phyloP scores from a whole-genome alignment of 2,329 filamentous ascomycete species.

The Paecilomyces niveus region DNA sequence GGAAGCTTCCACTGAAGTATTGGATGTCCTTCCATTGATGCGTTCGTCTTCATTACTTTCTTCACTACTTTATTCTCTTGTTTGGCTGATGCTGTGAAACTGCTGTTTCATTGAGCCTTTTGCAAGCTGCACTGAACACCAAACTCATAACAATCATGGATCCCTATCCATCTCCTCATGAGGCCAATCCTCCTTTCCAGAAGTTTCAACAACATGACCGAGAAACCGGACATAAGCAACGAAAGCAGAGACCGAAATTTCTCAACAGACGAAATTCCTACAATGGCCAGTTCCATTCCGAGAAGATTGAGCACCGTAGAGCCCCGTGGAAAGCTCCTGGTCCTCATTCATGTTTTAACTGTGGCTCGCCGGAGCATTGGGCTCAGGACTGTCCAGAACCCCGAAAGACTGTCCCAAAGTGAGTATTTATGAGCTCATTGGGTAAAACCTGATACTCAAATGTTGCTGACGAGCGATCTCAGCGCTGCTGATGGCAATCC shows the following conservation, averaged over 20 bases:
- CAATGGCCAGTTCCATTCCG: slow-evolving; percentile 2
- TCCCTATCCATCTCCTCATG: slow-evolving; percentile 2
- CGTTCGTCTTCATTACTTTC: no score
- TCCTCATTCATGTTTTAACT: slow-evolving; percentile 25
- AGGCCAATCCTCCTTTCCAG: slow-evolving; percentile 1
- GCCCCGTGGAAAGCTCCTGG: slow-evolving; percentile 4
- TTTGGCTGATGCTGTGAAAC: neutral
- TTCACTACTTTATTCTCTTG: neutral
- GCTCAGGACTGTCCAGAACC: slow-evolving; percentile 28
- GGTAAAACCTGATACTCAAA: neutral
- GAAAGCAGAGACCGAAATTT: slow-evolving; percentile 7
- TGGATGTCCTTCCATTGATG: neutral
- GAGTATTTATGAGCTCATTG: slow-evolving; percentile 10
- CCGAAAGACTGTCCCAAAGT: slow-evolving; percentile 22
- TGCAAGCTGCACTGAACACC: neutral
- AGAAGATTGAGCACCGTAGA: slow-evolving; percentile 2
- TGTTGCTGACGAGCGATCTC: neutral
- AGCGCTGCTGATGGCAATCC: slow-evolving; percentile 11
- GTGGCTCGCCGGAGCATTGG: slow-evolving; percentile 23
- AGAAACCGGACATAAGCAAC: slow-evolving; percentile 4
- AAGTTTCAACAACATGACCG: slow-evolving; percentile 6
- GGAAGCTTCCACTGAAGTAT: neutral
- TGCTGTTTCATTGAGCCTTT: neutral
- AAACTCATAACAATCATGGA: slow-evolving; percentile 4
- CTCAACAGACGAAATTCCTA: slow-evolving; percentile 11